Evolutionary conservation across 1,284 basidiomycete species (phyloP), one percentile per base, ranked within the genome.

Genomic region (Tilletia setariae): DNA sequence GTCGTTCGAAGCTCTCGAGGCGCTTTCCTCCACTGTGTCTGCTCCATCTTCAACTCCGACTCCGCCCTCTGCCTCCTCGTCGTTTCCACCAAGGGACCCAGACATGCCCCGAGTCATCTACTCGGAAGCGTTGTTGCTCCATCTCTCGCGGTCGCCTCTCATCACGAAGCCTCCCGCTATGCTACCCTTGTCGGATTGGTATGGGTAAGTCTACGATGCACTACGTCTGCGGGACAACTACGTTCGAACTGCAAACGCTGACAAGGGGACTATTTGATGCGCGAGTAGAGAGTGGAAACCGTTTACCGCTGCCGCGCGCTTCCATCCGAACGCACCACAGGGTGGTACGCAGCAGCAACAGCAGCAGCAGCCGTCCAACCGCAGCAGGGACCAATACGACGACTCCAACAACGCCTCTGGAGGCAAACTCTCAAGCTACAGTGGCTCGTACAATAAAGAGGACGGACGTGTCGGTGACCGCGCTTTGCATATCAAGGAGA

Each of bases 81-180:
- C 35, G 4, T 40, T 11, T 40, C 6, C 35, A 40, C 35, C 35
- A 40, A 40, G 35, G 35, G 11, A 40, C 35, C 35, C 35, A 6
- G 35, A 40, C 35, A 40, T 40, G 35, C 35, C 35, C 11, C 35
- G 35, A 40, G 35, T 40, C 56, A 61, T 61, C 56, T 61, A 61
- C 56, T 35, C 56, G 1, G 56, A 61, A 30, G 56, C 56, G 7
- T 16, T 61, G 2, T 13, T 61, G 11, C 56, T 61, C 19, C 56
- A 61, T 35, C 56, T 61, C 56, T 61, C 56, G 2, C 56, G 56
- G n/a, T 61, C 56, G n/a, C 56, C 56, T 9, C 56, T 61, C 28
- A 30, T 61, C 28, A 11, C 19, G 15, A 25, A 30, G 9, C 56
- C 56, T 16, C 16, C 56, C 7, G 32, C 56, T 30, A 61, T 61